Evolutionary conservation across 768 basidiomycete genomes (phyloP).

Genomic region (Phylloporus rhodoxanthus): DNA sequence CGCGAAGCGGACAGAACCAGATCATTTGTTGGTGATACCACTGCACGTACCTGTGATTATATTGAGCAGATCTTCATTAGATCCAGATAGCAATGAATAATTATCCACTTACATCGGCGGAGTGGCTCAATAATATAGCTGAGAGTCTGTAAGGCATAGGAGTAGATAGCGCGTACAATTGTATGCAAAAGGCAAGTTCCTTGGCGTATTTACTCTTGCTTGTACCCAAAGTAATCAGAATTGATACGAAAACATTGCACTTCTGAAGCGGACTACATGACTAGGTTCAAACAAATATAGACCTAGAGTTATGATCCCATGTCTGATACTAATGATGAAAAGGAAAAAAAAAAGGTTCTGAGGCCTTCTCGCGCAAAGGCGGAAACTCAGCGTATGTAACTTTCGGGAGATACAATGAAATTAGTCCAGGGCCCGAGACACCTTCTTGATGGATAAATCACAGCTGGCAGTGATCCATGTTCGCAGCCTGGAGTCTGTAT

Average conservation of each 20-base stretch:
- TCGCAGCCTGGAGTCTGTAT: too few relatives aligned
- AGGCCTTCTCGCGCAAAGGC: too few relatives aligned
- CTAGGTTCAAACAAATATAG: too few relatives aligned
- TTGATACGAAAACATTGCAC: too few relatives aligned
- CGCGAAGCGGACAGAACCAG: constrained; percentile 87
- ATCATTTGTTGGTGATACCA: constrained; percentile 68
- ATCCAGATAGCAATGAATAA: constrained; percentile 1
- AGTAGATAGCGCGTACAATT: background rate
- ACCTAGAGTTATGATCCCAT: too few relatives aligned
- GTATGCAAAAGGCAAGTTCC: background rate
- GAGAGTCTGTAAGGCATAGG: constrained; percentile 74
- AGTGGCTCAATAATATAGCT: constrained; percentile 62
- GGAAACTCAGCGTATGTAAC: too few relatives aligned
- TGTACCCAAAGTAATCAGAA: background rate
- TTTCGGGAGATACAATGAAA: too few relatives aligned
- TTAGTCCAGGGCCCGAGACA: too few relatives aligned
- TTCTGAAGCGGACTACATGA: too few relatives aligned
- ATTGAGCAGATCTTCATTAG: constrained; percentile 8
- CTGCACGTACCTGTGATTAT: constrained; percentile 66
- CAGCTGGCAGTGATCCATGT: background rate
- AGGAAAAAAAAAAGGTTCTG: too few relatives aligned
- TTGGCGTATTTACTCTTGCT: background rate
- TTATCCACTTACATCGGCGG: constrained; percentile 57
- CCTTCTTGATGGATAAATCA: background rate
- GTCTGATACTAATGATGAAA: too few relatives aligned